Base-by-base conservation (phyloP, 2,329 filamentous ascomycete species). In the Colletotrichum somersetense region DNA sequence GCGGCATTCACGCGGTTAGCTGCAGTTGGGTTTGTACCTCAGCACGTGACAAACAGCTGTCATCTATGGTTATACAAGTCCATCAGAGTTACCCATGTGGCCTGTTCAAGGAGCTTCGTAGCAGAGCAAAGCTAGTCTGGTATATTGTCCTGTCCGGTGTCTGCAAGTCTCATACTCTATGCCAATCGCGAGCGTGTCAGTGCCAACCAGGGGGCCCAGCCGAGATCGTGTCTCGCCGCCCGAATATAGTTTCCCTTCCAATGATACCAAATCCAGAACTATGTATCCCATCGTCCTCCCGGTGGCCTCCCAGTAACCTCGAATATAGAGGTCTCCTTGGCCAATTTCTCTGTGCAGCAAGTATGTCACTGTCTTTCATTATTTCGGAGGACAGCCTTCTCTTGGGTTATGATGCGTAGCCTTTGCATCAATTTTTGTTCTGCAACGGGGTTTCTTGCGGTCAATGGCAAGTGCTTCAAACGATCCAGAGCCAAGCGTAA, bases 41-140 rank as follows among this genome's bases (percentile, higher is more conserved):
- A 53, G 46, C 71, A 74, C 73, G 73, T 74, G 73, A 74, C 73
- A 74, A 74, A 74, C 73, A 74, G 55, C 48, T 70, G 62, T 53
- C 58, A 62, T 56, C 57, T 30, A 63, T 20, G 38, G 57, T 72
- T 70, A 33, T 57, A 72, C 66, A 69, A 72, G 69, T 61, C 59
- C 48, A 65, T 55, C 58, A 42, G 53, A 44, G 38, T 33, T 71
- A 38, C 20, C 35, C 38, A 46, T 64, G 1, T n/a, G 16, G 33
- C n/a, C 10, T 40, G 38, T 35, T 44, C 23, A 12, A 33, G 55
- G n/a, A 52, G 20, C 14, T 44, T 26, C 33, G 18, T 40, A 7
- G 12, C 52, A 38, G 53, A 26, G 53, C 57, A 62, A 71, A 30
- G 40, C n/a, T 42, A 20, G 66, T n/a, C 38, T 71, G 12, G 62